A percentile compares a stretch with the other conserved stretches of the same genome.
Evolutionary conservation across 2,329 filamentous ascomycete genomes (phyloP).

Genomic region (Xylariomycetidae sp.): DNA sequence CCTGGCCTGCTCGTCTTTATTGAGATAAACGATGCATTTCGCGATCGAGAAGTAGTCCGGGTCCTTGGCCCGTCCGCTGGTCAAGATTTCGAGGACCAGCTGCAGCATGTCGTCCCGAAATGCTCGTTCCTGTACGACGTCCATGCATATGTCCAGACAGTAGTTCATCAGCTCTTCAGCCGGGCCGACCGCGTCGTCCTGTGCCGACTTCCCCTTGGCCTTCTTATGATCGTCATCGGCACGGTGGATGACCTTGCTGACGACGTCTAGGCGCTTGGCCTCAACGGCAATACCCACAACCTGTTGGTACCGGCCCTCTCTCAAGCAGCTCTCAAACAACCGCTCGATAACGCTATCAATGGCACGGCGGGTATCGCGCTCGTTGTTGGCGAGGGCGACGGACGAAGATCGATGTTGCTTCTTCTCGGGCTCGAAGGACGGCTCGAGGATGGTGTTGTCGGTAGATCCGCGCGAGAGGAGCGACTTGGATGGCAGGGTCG

Average conservation of each 20-base stretch:
- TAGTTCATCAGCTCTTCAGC: slow-evolving; percentile 97
- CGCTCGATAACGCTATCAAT: slow-evolving; percentile 81
- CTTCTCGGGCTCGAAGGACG: slow-evolving; percentile 47
- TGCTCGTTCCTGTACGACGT: slow-evolving; percentile 88
- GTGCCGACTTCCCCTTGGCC: slow-evolving; percentile 55
- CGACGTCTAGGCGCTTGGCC: slow-evolving; percentile 83
- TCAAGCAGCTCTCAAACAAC: slow-evolving; percentile 85
- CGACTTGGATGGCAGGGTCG: slow-evolving; percentile 87
- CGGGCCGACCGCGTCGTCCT: slow-evolving; percentile 48
- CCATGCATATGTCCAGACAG: slow-evolving; percentile 92
- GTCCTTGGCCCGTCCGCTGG: slow-evolving; percentile 74
- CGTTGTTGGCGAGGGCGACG: slow-evolving; percentile 62
- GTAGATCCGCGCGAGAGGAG: slow-evolving; percentile 79
- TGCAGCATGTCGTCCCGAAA: slow-evolving; percentile 80
- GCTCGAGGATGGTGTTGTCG: slow-evolving; percentile 59
- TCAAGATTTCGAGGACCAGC: slow-evolving; percentile 86
- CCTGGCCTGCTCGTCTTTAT: slow-evolving; percentile 86
- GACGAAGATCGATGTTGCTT: slow-evolving; percentile 53
- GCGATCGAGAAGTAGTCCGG: slow-evolving; percentile 98
- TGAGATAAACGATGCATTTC: slow-evolving; percentile 93
- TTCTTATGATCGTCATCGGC: slow-evolving; percentile 83
- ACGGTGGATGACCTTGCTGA: slow-evolving; percentile 80
- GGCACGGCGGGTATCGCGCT: slow-evolving; percentile 66
- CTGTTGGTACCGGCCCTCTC: slow-evolving; percentile 83
- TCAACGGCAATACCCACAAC: slow-evolving; percentile 96